A percentile compares a stretch with the other conserved stretches of the same genome.
Conservation (phyloP, 495 filamentous ascomycete genomes). For the Tuber calosporum region DNA sequence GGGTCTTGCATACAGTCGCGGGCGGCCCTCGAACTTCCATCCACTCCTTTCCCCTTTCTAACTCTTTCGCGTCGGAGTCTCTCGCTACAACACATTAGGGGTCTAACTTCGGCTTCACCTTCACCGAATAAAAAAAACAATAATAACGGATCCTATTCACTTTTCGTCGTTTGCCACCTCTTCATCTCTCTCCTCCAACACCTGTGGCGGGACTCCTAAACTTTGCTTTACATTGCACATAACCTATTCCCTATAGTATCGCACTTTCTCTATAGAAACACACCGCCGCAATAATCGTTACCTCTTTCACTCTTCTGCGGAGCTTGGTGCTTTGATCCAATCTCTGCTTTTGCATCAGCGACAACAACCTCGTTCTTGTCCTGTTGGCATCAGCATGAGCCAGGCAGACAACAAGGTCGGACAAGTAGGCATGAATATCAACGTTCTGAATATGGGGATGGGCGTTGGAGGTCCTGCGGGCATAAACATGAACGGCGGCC, state of each 20-base stretch:
- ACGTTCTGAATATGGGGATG: slow-evolving; percentile 34
- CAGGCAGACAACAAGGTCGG: slow-evolving; percentile 56
- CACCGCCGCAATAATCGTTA: neutral
- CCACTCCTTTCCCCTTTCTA: neutral
- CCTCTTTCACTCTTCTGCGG: slow-evolving; percentile 1
- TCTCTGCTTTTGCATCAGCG: slow-evolving; percentile 8
- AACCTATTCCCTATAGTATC: neutral
- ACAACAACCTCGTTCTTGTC: slow-evolving; percentile 23
- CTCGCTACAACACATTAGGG: neutral
- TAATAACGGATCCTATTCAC: neutral
- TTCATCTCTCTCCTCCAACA: neutral
- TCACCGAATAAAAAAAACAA: neutral
- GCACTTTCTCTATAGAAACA: neutral
- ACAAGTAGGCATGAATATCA: slow-evolving; percentile 47
- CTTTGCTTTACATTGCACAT: neutral
- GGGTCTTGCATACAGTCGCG: slow-evolving; percentile 6
- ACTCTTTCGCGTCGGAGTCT: slow-evolving; percentile 2
- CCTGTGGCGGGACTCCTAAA: neutral
- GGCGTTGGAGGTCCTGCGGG: slow-evolving; percentile 46
- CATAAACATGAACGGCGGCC: slow-evolving; percentile 44
- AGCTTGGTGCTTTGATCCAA: slow-evolving; percentile 1
- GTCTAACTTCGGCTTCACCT: neutral
- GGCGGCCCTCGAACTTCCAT: slow-evolving; percentile 1
- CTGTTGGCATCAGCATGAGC: slow-evolving; percentile 53
- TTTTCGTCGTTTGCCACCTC: neutral